Base-by-base conservation (phyloP, 179 eudicot genomes). In the Pouteria campechiana region DNA sequence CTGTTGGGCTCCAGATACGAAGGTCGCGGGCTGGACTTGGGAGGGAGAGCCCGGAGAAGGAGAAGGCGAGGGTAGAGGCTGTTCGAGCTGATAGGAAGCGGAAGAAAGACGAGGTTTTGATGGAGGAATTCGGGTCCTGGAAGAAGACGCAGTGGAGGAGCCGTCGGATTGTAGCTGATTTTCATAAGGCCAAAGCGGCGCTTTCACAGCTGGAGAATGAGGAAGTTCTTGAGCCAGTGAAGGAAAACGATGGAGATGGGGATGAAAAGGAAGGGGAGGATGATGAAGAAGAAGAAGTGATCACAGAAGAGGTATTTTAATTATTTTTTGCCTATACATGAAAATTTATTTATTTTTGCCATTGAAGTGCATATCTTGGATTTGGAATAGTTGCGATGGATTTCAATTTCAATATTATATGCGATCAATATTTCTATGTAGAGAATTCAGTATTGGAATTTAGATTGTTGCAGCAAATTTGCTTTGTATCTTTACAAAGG, bases 1-100 rank as follows among this genome's bases (percentile, higher is more conserved):
- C 94, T 0, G 57, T 88, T 8, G 80, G 74, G 48, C 32, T 88
- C 8, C 75, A 83, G 52, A 88, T 88, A 31, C 49, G 94, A 68
- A 58, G 97, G 61, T 58, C 73, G 0, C 56, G 97, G 44, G 82
- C 75, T 0, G 97, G 97, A 32, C 64, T 88, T 17, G 97, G 97
- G 44, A 52, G 73, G 50, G 97, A 83, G 55, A 82, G 80, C 42
- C 84, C 84, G n/a, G 51, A 44, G 38, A 68, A 64, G 73, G 97
- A 69, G 75, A 73, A 61, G 67, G 28, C 56, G 57, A 80, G 78
- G 73, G 66, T 50, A 40, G 94, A 88, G 69, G 62, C 24, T 16
- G 76, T 66, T 15, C 46, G 22, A 30, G 45, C 12, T 20, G 79
- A 63, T 63, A 54, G 52, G 45, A 46, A 69, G 34, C 75, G 41